These are phyloP conservation scores for Betula pendula DNA, from an alignment of 306 rosid genomes.

Conservation along the genomic window DNA sequence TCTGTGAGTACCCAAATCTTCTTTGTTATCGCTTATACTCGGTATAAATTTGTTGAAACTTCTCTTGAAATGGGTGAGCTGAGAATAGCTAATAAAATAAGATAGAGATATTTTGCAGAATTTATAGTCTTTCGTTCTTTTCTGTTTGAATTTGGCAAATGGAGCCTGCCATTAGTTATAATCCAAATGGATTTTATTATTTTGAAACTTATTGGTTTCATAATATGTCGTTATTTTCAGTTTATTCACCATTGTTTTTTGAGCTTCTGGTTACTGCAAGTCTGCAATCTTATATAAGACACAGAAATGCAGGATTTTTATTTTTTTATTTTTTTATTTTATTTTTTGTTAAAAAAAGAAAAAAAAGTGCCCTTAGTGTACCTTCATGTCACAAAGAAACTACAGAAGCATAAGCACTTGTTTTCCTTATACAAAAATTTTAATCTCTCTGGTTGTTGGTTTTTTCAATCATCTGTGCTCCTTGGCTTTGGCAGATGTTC, in stretches of 20 bases:
- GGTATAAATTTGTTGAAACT: background rate
- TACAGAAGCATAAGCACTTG: background rate
- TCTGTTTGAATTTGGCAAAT: background rate
- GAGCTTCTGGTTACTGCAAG: background rate
- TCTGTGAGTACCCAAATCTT: constrained; percentile 26
- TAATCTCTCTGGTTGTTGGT: background rate
- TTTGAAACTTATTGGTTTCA: background rate
- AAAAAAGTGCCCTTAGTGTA: background rate
- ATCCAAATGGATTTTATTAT: background rate
- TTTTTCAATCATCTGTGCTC: background rate
- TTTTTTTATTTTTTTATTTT: too few species aligned
- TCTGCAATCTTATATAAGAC: background rate
- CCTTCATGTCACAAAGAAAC: background rate
- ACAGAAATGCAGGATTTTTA: background rate
- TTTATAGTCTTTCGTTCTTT: background rate
- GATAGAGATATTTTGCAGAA: background rate
- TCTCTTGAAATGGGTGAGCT: background rate
- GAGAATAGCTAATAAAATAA: background rate
- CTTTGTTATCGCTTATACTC: background rate
- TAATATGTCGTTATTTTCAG: background rate
- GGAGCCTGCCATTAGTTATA: background rate
- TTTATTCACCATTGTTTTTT: background rate
- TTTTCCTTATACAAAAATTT: background rate
- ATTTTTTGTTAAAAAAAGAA: too few species aligned
- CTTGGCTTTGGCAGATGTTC: background rate